phyloP scores from a whole-genome alignment of 257 asterid species.

The Forsythia viridissima region DNA sequence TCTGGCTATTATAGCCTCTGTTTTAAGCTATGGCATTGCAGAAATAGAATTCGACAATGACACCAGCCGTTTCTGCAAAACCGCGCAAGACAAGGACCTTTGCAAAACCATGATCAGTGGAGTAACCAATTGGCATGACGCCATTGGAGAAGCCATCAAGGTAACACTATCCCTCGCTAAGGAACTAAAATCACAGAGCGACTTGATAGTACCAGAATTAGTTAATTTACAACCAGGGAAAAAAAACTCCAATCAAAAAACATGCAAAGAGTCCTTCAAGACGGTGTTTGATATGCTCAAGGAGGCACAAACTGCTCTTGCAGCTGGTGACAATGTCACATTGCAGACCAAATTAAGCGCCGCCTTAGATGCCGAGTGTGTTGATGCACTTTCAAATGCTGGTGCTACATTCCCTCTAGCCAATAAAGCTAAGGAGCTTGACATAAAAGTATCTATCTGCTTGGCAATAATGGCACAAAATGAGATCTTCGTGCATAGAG shows the following conservation, averaged over 20 bases:
- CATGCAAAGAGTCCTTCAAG: not conserved
- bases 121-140: conserved; percentile 24
- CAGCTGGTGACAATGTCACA: not conserved
- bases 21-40: not conserved
- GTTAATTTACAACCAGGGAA: not conserved
- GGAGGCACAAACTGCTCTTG: not conserved
- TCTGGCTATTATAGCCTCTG: not conserved
- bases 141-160: conserved; percentile 9
- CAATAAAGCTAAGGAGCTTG: not conserved
- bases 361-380: not conserved
- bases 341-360: not conserved
- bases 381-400: not conserved
- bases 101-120: conserved; percentile 27
- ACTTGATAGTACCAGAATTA: not conserved
- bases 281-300: not conserved
- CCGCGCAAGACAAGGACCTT: not conserved
- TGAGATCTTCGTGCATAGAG: too few species aligned
- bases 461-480: not conserved
- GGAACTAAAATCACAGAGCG: not conserved
- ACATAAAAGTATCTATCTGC: not conserved
- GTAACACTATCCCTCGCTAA: not conserved
- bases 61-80: conserved; percentile 12
- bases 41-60: too few species aligned
- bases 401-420: not conserved
- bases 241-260: not conserved